Percentiles rank a stretch among this genome's conserved stretches.
Conservation (phyloP, 345 rosid genomes). For the Physaria fendleri region DNA sequence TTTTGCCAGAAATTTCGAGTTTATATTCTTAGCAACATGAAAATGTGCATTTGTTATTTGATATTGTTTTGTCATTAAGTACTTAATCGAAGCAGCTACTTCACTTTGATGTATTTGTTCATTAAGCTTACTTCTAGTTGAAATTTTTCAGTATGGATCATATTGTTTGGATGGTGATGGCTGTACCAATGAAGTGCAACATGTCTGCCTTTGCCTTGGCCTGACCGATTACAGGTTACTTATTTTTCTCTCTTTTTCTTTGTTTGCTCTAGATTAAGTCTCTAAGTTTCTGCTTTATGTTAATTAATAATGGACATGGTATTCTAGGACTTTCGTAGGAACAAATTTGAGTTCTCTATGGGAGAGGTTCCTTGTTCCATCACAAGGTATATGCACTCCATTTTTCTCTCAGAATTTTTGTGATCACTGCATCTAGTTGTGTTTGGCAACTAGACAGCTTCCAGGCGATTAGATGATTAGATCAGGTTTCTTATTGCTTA, state of each 20-base stretch:
- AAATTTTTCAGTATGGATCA: constrained; percentile 66
- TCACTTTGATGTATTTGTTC: not conserved
- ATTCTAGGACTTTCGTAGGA: constrained; percentile 74
- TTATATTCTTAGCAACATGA: no score
- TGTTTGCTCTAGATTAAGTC: not conserved
- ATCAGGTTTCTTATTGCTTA: not conserved
- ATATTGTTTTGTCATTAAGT: not conserved
- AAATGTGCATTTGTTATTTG: not conserved
- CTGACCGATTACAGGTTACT: constrained; percentile 77
- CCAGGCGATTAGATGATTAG: not conserved
- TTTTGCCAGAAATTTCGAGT: not conserved
- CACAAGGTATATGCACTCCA: constrained; percentile 46
- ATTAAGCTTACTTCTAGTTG: not conserved
- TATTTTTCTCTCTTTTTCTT: constrained; percentile 10
- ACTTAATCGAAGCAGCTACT: not conserved
- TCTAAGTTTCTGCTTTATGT: not conserved
- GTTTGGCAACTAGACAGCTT: not conserved
- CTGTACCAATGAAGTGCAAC: constrained; percentile 33
- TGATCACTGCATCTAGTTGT: not conserved
- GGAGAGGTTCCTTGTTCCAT: constrained; percentile 68
- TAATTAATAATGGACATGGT: constrained; percentile 6
- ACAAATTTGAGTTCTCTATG: constrained; percentile 79
- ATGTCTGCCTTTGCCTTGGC: constrained; percentile 66
- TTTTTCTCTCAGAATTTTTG: not conserved
- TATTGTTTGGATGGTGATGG: constrained; percentile 31